Percentiles rank a stretch among this genome's conserved stretches.
These are phyloP conservation scores for Mallotus nudiflorus DNA, from an alignment of 345 rosid species.

Conservation along the genomic window DNA sequence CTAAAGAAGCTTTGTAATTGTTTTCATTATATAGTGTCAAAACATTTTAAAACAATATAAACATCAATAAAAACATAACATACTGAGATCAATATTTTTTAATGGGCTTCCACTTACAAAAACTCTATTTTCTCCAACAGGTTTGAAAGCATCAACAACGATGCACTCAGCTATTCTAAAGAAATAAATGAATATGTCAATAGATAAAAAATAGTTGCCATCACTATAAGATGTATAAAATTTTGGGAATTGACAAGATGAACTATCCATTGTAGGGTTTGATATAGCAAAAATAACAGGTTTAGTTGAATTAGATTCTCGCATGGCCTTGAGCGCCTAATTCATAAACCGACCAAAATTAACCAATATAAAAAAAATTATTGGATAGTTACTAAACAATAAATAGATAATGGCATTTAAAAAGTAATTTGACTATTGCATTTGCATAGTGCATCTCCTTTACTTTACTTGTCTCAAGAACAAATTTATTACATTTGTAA, in stretches of 20 bases:
- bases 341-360: constrained; percentile 23
- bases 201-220: constrained; percentile 16
- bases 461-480: no score
- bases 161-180: constrained; percentile 84
- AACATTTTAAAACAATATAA: constrained; percentile 16
- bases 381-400: not conserved
- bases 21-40: constrained; percentile 8
- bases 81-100: constrained; percentile 78
- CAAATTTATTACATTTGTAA: not conserved
- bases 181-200: constrained; percentile 19
- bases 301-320: constrained; percentile 72
- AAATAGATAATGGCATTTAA: not conserved
- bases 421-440: not conserved
- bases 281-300: constrained; percentile 99
- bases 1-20: not conserved
- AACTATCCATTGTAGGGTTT: constrained; percentile 93
- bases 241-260: constrained; percentile 22
- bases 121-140: constrained; percentile 84
- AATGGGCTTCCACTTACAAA: constrained; percentile 99
- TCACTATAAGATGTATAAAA: no score
- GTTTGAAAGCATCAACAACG: constrained; percentile 89
- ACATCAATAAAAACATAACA: constrained; percentile 7
- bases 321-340: constrained; percentile 92
- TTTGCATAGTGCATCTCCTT: not conserved
- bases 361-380: constrained; percentile 7